These are phyloP conservation scores for Leccinum boreale DNA, from an alignment of 768 basidiomycete species.

Conservation along the genomic window DNA sequence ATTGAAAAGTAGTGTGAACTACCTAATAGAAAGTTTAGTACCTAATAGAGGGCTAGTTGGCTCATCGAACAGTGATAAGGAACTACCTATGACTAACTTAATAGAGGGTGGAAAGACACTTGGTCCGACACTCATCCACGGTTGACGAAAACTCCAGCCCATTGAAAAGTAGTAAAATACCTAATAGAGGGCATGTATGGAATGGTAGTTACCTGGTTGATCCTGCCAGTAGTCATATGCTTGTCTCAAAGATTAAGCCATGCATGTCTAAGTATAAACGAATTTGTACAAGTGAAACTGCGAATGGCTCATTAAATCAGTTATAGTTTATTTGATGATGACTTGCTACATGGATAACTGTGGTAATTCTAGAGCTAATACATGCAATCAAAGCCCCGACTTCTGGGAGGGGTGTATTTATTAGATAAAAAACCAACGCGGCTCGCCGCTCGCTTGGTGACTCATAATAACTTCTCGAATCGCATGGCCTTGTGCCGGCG, in stretches of 20 bases:
- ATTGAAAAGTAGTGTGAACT: too few species aligned
- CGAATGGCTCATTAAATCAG: constrained; percentile 83
- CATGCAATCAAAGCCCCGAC: constrained; percentile 67
- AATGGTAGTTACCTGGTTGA: constrained; percentile 73
- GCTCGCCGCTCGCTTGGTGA: constrained; percentile 64
- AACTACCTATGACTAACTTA: too few species aligned
- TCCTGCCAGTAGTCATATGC: constrained; percentile 84
- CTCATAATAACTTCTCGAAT: constrained; percentile 76
- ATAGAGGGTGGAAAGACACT: too few species aligned
- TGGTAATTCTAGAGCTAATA: constrained; percentile 78
- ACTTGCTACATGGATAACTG: constrained; percentile 76
- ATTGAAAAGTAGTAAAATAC: not conserved
- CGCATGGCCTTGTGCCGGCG: constrained; percentile 69
- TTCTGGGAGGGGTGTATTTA: constrained; percentile 71
- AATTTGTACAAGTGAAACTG: constrained; percentile 72
- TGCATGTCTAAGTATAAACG: constrained; percentile 79
- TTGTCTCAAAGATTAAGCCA: constrained; percentile 84
- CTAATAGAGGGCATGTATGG: not conserved
- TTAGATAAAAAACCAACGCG: constrained; percentile 72
- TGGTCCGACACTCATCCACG: too few species aligned
- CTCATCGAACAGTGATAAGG: too few species aligned
- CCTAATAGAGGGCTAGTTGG: too few species aligned
- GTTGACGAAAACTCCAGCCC: not conserved
- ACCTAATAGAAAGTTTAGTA: too few species aligned
- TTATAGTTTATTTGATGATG: constrained; percentile 80